Evolutionary conservation across 345 rosid species (phyloP).

Genomic region (Bruguiera parviflora): DNA sequence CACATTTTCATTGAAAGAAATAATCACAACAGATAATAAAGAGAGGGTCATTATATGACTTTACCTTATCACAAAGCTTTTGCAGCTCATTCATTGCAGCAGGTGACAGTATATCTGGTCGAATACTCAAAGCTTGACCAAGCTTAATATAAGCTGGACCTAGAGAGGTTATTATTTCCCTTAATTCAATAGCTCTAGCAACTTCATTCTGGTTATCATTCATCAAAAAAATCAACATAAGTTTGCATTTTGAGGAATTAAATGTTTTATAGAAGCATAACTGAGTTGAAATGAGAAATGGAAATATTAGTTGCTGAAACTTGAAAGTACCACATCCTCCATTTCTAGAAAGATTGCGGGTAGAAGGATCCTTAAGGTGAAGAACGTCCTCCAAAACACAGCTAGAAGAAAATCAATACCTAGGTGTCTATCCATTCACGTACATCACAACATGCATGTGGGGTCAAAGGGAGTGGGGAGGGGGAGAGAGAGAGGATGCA

Average conservation of each 20-base stretch:
- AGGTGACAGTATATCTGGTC: constrained; percentile 94
- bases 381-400: neutral
- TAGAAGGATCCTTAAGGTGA: neutral
- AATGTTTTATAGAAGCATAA: neutral
- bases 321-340: neutral
- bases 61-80: constrained; percentile 97
- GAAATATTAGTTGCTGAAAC: neutral
- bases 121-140: constrained; percentile 97
- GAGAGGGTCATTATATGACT: constrained; percentile 7
- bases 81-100: constrained; percentile 92
- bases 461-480: too few relatives aligned
- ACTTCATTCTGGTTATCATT: constrained; percentile 74
- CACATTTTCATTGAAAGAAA: neutral
- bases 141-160: constrained; percentile 98
- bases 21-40: neutral
- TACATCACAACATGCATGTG: neutral
- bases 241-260: neutral
- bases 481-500: neutral
- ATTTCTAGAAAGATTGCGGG: neutral
- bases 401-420: neutral
- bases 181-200: constrained; percentile 87
- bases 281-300: neutral
- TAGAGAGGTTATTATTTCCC: constrained; percentile 96
- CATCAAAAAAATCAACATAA: constrained; percentile 6
- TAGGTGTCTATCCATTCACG: too few relatives aligned